Base-by-base conservation (phyloP, 2,329 filamentous ascomycete species). In the Aureobasidium sp. region DNA sequence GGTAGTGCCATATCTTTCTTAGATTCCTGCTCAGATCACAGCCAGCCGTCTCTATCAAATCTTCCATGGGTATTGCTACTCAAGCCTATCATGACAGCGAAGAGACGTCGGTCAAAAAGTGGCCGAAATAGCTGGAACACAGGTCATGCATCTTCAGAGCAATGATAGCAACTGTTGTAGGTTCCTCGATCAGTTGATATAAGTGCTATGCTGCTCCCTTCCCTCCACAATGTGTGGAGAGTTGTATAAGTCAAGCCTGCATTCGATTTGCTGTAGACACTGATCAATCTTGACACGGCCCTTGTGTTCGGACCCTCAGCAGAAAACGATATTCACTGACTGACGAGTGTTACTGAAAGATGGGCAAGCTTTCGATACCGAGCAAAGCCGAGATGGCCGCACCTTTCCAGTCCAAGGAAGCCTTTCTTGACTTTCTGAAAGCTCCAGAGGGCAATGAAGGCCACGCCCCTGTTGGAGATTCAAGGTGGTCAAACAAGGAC, bases 361-460 rank as follows among this genome's bases (percentile, higher is more conserved):
- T 63, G 61, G 61, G 47, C 32, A 63, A 36, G 47, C 27, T 50
- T 30, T 48, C 55, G n/a, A 10, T 60, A 2, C 61, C 55, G n/a
- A 60, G 41, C 27, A 63, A 63, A 30, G 32, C 49, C 10, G 34
- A 42, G 25, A 16, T 45, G 13, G 44, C 50, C 30, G 57, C 61
- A n/a, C 61, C 61, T 27, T 63, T 63, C 34, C 58, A 44, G 11
- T 63, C 57, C 25, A 63, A 47, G 30, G 48, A 57, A 42, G 61
- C 58, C 2, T 63, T 61, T 37, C 25, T 55, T 11, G 44, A 61
- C 7, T 63, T 63, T 25, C 10, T 63, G 3, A 63, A 61, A 14
- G 53, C 57, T 30, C 58, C 61, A 14, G 45, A 63, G 48, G 58
- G 57, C n/a, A 63, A 61, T 42, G 61, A 63, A 55, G 58, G 61